Base-by-base conservation (phyloP, 2,329 filamentous ascomycete species). In the Chaetoscypha palmicola region DNA sequence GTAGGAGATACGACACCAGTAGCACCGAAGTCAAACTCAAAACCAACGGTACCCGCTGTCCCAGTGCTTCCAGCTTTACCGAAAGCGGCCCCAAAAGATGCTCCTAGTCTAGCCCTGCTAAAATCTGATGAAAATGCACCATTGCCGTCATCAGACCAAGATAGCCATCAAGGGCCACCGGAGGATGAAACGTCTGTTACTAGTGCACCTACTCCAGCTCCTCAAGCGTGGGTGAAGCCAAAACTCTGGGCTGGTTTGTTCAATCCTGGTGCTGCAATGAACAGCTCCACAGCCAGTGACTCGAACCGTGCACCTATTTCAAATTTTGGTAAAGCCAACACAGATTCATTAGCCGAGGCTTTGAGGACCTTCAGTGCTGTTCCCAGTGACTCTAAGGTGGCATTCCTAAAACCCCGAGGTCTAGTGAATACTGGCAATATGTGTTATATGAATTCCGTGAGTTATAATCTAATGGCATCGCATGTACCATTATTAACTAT, bases 371-470 rank as follows among this genome's bases (percentile, higher is more conserved):
- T 90, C 63, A 77, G 76, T 41, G 74, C 78, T 45, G 71, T 72
- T 28, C 73, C 74, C 36, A 69, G 73, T 46, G 66, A 69, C 51
- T 63, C 65, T 28, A 86, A 83, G 57, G 70, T 91, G 53, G 73
- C 84, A 14, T 96, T 96, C 60, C 74, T 98, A 39, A 88, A 97
- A 66, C 92, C 92, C 39, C 79, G 91, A 54, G 92, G 92, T 38
- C 76, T 98, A 60, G 86, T 95, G 55, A 98, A 98, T 67, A 94
- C 91, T 31, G 92, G 92, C 38, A 97, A 98, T 62, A 94, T 97
- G 86, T 98, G 92, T 67, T 98, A 98, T 68, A 97, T 98, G 92
- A 98, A 97, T 71, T 96, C 92, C 51, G 91, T 95, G 74, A 68
- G 86, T 69, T 9, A 39, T 14, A 19, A 9, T 16, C 12, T n/a